These are phyloP conservation scores for Radiomyces spectabilis DNA, from an alignment of 192 early-diverging fungal species.

Conservation along the genomic window DNA sequence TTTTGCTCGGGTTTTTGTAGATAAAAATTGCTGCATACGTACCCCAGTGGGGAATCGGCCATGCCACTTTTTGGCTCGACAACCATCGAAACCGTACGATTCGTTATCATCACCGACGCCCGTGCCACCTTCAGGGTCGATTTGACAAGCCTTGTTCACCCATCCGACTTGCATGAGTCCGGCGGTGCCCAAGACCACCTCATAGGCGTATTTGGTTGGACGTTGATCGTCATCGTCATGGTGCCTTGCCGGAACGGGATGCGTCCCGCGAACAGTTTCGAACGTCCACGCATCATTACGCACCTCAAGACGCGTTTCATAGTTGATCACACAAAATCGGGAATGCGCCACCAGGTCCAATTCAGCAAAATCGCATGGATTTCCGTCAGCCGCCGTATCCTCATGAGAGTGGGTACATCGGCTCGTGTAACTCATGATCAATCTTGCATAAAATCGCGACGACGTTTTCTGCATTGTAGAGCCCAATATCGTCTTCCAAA, in stretches of 20 bases:
- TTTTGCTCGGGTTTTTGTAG: too few relatives aligned
- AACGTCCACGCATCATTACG: slow-evolving; percentile 29
- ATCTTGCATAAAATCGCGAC: slow-evolving; percentile 6
- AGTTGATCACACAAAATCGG: slow-evolving; percentile 12
- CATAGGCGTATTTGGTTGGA: slow-evolving; percentile 28
- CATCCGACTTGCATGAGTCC: slow-evolving; percentile 68
- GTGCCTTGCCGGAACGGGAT: slow-evolving; percentile 1
- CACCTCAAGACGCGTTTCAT: slow-evolving; percentile 8
- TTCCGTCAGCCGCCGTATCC: neutral
- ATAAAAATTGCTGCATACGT: too few relatives aligned
- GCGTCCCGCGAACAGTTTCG: slow-evolving; percentile 16
- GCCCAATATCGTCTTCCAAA: slow-evolving; percentile 1
- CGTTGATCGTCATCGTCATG: neutral
- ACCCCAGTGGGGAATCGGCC: slow-evolving; percentile 32
- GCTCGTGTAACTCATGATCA: neutral
- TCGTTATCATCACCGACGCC: slow-evolving; percentile 61
- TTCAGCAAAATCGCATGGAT: neutral
- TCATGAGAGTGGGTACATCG: too few relatives aligned
- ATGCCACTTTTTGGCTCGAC: slow-evolving; percentile 58
- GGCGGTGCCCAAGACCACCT: slow-evolving; percentile 42
- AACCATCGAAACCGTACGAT: slow-evolving; percentile 63
- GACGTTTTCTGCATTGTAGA: neutral
- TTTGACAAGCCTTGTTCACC: slow-evolving; percentile 31
- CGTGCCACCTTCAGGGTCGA: slow-evolving; percentile 58
- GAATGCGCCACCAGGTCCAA: slow-evolving; percentile 5